Evolutionary conservation across 2,329 filamentous ascomycete species (phyloP).

Genomic region (Colletotrichum gigasporum): DNA sequence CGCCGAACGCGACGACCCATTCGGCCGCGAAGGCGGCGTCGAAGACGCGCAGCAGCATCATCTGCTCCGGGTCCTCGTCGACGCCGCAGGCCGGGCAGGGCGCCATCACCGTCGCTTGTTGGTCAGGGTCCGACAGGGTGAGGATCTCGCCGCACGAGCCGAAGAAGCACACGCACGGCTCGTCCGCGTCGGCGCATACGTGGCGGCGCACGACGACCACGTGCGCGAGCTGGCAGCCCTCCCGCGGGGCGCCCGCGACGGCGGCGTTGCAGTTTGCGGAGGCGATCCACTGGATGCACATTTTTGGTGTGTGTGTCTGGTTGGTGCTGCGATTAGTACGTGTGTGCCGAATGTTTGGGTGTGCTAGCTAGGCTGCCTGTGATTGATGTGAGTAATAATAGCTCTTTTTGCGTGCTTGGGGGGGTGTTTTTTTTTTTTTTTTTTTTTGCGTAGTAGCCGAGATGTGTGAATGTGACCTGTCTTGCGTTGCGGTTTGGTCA

Average conservation of each 20-base stretch:
- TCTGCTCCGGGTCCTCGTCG: conserved; percentile 14
- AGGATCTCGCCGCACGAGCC: conserved; percentile 13
- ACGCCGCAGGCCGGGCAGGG: conserved; percentile 12
- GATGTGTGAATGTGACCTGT: neutral
- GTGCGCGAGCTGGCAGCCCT: conserved; percentile 12
- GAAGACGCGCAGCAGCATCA: conserved; percentile 7
- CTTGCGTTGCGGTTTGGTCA: neutral
- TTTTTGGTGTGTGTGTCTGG: neutral
- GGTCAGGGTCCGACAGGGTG: neutral
- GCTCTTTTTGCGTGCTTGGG: neutral
- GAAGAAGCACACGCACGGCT: conserved; percentile 21
- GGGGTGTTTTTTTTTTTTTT: too few species aligned
- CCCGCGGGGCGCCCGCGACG: neutral
- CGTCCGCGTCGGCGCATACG: neutral
- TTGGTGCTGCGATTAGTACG: neutral
- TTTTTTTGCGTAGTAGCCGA: neutral
- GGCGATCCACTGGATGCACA: conserved; percentile 29
- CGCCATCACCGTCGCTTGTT: neutral
- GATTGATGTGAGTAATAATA: conserved; percentile 1
- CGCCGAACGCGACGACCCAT: conserved; percentile 8
- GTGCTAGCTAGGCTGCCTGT: too few species aligned
- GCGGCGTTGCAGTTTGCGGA: conserved; percentile 12
- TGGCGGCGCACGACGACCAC: conserved; percentile 11
- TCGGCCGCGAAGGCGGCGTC: conserved; percentile 7
- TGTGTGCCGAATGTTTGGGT: neutral